Evolutionary conservation across 179 eudicot species (phyloP), one percentile per base, ranked within the genome.

Genomic region (Pouteria campechiana): DNA sequence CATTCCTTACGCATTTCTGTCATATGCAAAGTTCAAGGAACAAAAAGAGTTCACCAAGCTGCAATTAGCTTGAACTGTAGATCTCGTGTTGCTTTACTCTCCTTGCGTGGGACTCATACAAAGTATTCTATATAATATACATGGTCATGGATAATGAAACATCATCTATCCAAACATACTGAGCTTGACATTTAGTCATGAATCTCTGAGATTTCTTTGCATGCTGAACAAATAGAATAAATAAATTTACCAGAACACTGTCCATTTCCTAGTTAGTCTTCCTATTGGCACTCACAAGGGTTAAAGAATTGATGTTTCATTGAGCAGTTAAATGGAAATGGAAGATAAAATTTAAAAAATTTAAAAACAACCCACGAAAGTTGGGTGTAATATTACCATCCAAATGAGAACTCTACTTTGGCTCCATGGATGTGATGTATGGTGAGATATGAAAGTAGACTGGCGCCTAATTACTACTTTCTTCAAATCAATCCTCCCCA

Each of bases 351-450:
- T 7, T 25, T 6, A 25, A 17, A 46, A 39, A 30, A 38, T 24
- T 19, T 47, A 9, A 18, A 16, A n/a, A 37, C n/a, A n/a, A n/a
- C n/a, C n/a, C n/a, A n/a, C n/a, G n/a, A n/a, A n/a, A n/a, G n/a
- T n/a, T n/a, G n/a, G n/a, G n/a, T 24, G 41, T 31, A 25, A n/a
- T 29, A 62, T 50, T 64, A 83, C 94, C 81, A 79, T 71, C 89
- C 88, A 83, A 74, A 74, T 77, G 47, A 79, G 69, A 29, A 74
- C 32, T 56, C 35, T 65, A 50, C 76, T 73, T 19, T 61, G 73
- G 57, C 76, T 83, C 94, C 89, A 83, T 31, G 85, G 79, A 54
- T 79, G 79, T 27, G 79, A 70, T 28, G 84, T 69, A 35, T 67
- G 81, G 27, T 58, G 46, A 32, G 38, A 50, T 25, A 76, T 55